phyloP scores from a whole-genome alignment of 1,284 basidiomycete species.

The Moesziomyces sp. region DNA sequence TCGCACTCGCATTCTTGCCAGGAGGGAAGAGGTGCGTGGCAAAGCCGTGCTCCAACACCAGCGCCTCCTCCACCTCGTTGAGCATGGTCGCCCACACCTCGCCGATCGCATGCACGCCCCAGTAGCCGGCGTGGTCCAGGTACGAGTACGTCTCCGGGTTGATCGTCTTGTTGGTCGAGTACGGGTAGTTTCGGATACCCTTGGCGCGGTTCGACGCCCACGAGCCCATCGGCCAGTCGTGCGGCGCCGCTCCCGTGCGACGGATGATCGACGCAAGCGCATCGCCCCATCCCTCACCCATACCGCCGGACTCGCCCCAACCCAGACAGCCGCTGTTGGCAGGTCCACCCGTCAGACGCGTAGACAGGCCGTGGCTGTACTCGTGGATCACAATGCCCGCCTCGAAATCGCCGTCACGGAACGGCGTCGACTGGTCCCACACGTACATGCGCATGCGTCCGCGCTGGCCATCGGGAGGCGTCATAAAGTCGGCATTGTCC shows the following conservation, averaged over 20 bases:
- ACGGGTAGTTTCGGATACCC: constrained; percentile 85
- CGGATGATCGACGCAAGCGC: constrained; percentile 72
- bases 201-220: constrained; percentile 84
- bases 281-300: constrained; percentile 87
- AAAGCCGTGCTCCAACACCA: constrained; percentile 57
- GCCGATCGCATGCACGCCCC: constrained; percentile 79
- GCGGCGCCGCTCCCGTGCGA: constrained; percentile 72
- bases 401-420: constrained; percentile 92
- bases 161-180: constrained; percentile 73
- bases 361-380: constrained; percentile 84
- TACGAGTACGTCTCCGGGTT: constrained; percentile 95
- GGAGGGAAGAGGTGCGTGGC: constrained; percentile 52
- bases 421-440: constrained; percentile 77
- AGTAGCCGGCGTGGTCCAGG: constrained; percentile 84
- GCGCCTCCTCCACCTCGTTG: constrained; percentile 72
- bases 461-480: constrained; percentile 73
- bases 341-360: constrained; percentile 91
- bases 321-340: constrained; percentile 85
- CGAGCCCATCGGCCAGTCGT: constrained; percentile 79
- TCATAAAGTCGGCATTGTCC: constrained; percentile 72
- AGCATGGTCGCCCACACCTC: constrained; percentile 97
- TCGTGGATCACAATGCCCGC: constrained; percentile 67
- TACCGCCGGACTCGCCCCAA: constrained; percentile 94
- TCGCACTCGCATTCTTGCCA: constrained; percentile 43
- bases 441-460: constrained; percentile 96